Percentiles rank a stretch among this genome's conserved stretches.
Conservation (phyloP, 495 filamentous ascomycete species). For the Pyrenopolyporus hunteri region DNA sequence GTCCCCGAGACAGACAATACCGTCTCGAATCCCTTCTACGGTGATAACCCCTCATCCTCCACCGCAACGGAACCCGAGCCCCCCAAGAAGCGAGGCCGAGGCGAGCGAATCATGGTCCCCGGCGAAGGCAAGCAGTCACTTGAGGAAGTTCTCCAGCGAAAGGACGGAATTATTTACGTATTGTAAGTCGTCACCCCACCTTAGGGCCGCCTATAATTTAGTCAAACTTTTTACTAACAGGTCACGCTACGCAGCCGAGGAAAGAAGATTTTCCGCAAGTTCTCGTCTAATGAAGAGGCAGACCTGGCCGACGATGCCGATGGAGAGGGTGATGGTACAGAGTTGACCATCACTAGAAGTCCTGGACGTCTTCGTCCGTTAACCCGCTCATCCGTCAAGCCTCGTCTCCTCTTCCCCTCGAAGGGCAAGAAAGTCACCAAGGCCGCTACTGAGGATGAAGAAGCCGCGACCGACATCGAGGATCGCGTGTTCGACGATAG, state of each 20-base stretch:
- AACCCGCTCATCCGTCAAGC: constrained; percentile 78
- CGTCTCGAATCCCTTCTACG: constrained; percentile 78
- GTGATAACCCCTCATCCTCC: constrained; percentile 41
- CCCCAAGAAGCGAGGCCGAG: constrained; percentile 51
- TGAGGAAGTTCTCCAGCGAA: constrained; percentile 65
- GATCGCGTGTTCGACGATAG: constrained; percentile 59
- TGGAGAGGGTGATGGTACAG: constrained; percentile 51
- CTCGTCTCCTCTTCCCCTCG: constrained; percentile 81
- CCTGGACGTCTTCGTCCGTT: constrained; percentile 60
- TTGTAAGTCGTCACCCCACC: constrained; percentile 70
- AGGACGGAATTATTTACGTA: constrained; percentile 81
- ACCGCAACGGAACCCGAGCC: constrained; percentile 35
- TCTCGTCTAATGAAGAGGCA: constrained; percentile 46
- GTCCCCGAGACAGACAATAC: constrained; percentile 72
- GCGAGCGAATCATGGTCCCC: constrained; percentile 52
- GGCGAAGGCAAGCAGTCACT: constrained; percentile 63
- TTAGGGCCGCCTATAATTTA: neutral
- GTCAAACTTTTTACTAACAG: constrained; percentile 32
- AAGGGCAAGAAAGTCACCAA: constrained; percentile 58
- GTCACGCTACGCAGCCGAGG: constrained; percentile 69
- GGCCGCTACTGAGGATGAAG: constrained; percentile 62
- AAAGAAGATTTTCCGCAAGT: constrained; percentile 81
- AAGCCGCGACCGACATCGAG: constrained; percentile 55
- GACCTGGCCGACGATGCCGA: constrained; percentile 25
- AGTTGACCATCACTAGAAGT: constrained; percentile 52